Evolutionary conservation across 106 monocot genomes (phyloP), one percentile per base, ranked within the genome.

Genomic region (Cymbidium sinense): DNA sequence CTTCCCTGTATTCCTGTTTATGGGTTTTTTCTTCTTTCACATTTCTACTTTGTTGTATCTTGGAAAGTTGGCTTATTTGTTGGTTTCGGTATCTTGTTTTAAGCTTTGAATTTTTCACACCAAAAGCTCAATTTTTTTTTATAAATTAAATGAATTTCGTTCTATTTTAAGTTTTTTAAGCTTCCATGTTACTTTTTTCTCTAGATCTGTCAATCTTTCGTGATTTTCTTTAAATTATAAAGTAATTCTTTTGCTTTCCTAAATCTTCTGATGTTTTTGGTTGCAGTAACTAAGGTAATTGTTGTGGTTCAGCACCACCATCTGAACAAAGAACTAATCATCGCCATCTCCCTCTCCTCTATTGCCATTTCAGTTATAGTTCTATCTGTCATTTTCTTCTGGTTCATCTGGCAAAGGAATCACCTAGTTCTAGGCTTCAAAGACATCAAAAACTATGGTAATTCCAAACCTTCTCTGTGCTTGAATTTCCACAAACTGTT

Each of bases 221-320:
- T 62, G 9, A 23, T 39, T 70, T n/a, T n/a, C n/a, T n/a, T n/a
- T n/a, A n/a, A n/a, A n/a, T n/a, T n/a, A n/a, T n/a, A n/a, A n/a
- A n/a, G n/a, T n/a, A n/a, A n/a, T n/a, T n/a, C n/a, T n/a, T n/a
- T n/a, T n/a, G n/a, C n/a, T n/a, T n/a, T n/a, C n/a, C n/a, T n/a
- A 47, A 47, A 47, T 13, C 1, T 47, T 47, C 13, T 47, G 2
- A 47, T 47, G 47, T 47, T 47, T 47, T 13, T 47, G 11, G 11
- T 47, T 47, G 47, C 47, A 47, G 47, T 15, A 47, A 47, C 13
- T 11, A 47, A 47, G 47, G 47, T 47, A 47, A 47, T 47, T 47
- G 62, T 80, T 43, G 52, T 75, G 50, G 58, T 74, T 64, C 21
- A 75, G 9, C 74, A 75, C 80, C 74, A 80, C 74, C 80, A 80